Conservation (phyloP, 75 land plant genomes). For the Cunninghamia lanceolata region DNA sequence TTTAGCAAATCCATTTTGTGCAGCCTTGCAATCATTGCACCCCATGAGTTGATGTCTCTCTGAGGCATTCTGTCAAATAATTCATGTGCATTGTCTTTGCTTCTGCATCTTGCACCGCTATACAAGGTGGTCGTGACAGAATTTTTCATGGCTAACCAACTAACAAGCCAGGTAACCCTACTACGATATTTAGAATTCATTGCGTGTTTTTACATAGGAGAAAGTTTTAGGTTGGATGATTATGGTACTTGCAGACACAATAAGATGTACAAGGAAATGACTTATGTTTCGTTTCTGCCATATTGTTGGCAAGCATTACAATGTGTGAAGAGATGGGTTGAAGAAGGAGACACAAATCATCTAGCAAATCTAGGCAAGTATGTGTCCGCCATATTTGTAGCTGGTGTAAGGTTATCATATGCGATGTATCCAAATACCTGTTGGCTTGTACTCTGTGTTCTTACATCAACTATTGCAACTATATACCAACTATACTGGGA, state of each 20-base stretch:
- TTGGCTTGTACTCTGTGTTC: slow-evolving; percentile 41
- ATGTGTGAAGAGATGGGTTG: slow-evolving; percentile 88
- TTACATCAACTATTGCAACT: slow-evolving; percentile 73
- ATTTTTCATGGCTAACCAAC: slow-evolving; percentile 95
- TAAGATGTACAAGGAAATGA: slow-evolving; percentile 46
- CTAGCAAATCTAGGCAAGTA: too few species aligned
- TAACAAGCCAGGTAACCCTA: slow-evolving; percentile 92
- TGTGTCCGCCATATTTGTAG: slow-evolving; percentile 95
- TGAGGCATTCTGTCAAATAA: too few species aligned
- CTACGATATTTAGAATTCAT: slow-evolving; percentile 77
- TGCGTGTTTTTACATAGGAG: slow-evolving; percentile 66
- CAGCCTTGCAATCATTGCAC: too few species aligned
- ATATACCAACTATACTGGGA: slow-evolving; percentile 95
- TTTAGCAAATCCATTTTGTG: too few species aligned
- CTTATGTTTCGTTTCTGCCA: slow-evolving; percentile 80
- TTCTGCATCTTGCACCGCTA: slow-evolving; percentile 43
- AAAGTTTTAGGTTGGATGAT: slow-evolving; percentile 39
- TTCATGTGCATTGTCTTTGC: too few species aligned
- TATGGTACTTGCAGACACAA: slow-evolving; percentile 45
- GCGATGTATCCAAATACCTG: slow-evolving; percentile 45
- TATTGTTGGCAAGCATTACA: slow-evolving; percentile 95
- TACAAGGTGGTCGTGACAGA: slow-evolving; percentile 85
- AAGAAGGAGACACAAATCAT: too few species aligned
- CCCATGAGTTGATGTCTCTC: too few species aligned
- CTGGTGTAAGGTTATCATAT: slow-evolving; percentile 62